Base-by-base conservation (phyloP, 2,329 filamentous ascomycete species). In the Aspergillus quadricinctus region DNA sequence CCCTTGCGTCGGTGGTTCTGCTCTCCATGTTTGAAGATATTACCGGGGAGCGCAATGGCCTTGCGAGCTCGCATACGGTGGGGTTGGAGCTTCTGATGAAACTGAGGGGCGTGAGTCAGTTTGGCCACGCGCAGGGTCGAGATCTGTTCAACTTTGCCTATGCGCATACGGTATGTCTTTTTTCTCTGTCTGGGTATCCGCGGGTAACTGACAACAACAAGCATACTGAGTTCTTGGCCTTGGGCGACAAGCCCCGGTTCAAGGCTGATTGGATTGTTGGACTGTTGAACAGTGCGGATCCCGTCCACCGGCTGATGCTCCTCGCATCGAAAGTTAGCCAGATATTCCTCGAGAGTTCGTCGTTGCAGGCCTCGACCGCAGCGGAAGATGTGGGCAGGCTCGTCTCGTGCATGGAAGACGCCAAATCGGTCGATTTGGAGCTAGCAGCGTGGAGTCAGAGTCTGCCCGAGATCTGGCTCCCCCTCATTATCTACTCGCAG, bases 1-100 rank as follows among this genome's bases (percentile, higher is more conserved):
- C 72, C 1, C 67, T 75, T 59, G 70, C 73, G 17, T 65, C 72
- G 1, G 66, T 76, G 40, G 65, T 74, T 7, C 52, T 76, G 19
- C 57, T 75, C 2, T 69, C 70, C 8, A 48, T 75, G 3, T 77
- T 72, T 56, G 74, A 77, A 52, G 72, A 74, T 57, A 72, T 74
- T 21, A 66, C 65, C 1, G 71, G 72, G 5, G 72, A 75, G 51
- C 63, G 72, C 1, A 70, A 69, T 54, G 67, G 70, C 4, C 57
- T 75, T 25, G 58, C 62, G 2, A 73, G 72, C 55, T 73, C 72
- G 7, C 72, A 75, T 59, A 69, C 68, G 3, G 67, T 65, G 7
- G 72, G 72, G 1, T 68, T 75, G 52, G 71, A 72, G 46, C 60
- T 72, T 5, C 55, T 75, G 37, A 69, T 69, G 63, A 70, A 68